Evolutionary conservation across 2,329 filamentous ascomycete genomes (phyloP), one percentile per base, ranked within the genome.

Genomic region (Rugonectria rugulosa): DNA sequence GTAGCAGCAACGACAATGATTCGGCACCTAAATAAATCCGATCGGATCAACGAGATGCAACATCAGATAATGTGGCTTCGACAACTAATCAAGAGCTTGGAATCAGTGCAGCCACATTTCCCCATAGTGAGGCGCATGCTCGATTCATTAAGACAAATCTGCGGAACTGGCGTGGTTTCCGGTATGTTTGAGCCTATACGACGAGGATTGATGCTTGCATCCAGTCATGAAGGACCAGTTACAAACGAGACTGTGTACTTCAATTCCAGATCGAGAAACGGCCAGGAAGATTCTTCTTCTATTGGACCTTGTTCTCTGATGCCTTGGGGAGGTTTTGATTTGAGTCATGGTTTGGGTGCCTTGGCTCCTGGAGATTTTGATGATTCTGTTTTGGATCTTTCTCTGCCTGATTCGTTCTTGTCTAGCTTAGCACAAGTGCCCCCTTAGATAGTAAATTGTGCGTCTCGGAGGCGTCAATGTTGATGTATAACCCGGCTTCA

Each of bases 41-140:
- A 37, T 4, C 42, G 6, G 15, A 10, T 26, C 1, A 7, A 6
- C 12, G 38, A 53, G 17, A 8, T 24, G 21, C 21, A 42, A 10
- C 24, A 20, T 12, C 43, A 53, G 15, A 42, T 24, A 4, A 41
- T 46, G 3, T 57, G 55, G 55, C 55, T 57, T 1, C 55, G 55
- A 8, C 55, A 57, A 23, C 27, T 57, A 7, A 23, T 54, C 5
- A 49, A 49, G 17, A 57, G 49, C 29, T 32, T 57, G 55, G 45
- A 53, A 36, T 44, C 40, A 10, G 44, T 57, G 7, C 55, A 53
- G 19, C 50, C 50, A 5, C 55, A 57, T 19, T 57, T 57, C 27
- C 55, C 55, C 6, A 50, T 57, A 3, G 38, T 50, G 36, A 50
- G 44, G 10, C 55, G 55, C 5, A 57, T 57, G 55, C 32, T 57